These are phyloP conservation scores for Nicotiana otophora DNA, from an alignment of 257 asterid species.

Conservation along the genomic window DNA sequence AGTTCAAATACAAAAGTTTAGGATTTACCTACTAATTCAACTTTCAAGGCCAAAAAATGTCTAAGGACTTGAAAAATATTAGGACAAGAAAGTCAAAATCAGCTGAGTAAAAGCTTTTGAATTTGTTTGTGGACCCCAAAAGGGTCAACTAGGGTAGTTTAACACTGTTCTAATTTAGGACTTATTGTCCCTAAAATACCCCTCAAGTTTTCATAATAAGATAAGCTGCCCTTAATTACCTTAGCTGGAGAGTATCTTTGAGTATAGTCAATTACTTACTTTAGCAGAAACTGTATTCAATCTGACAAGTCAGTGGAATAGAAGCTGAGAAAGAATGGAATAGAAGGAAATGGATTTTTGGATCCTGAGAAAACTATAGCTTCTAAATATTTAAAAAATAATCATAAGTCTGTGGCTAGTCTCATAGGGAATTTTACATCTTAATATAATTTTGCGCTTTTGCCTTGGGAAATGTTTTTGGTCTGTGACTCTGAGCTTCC, in stretches of 20 bases:
- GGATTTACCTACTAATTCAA: neutral
- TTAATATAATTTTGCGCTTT: conserved; percentile 43
- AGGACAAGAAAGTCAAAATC: neutral
- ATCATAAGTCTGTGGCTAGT: conserved; percentile 12
- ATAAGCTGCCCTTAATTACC: neutral
- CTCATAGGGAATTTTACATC: conserved; percentile 17
- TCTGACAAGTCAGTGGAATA: conserved; percentile 98
- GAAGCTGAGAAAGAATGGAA: conserved; percentile 88
- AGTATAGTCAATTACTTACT: conserved; percentile 5
- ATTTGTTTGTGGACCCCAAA: neutral
- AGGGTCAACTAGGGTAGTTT: neutral
- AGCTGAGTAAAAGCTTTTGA: neutral
- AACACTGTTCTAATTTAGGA: neutral
- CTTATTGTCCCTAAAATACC: neutral
- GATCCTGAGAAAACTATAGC: conserved; percentile 75
- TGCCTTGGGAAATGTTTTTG: conserved; percentile 50
- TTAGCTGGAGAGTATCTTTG: conserved; percentile 17
- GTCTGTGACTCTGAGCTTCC: conserved; percentile 40
- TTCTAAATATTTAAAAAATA: conserved; percentile 21
- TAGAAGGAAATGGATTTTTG: conserved; percentile 65
- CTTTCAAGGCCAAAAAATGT: neutral
- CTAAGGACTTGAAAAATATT: neutral
- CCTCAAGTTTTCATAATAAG: neutral
- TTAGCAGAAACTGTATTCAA: conserved; percentile 20
- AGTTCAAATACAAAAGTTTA: neutral